Base-by-base conservation (phyloP, 345 rosid genomes). In the Citrus reticulata region DNA sequence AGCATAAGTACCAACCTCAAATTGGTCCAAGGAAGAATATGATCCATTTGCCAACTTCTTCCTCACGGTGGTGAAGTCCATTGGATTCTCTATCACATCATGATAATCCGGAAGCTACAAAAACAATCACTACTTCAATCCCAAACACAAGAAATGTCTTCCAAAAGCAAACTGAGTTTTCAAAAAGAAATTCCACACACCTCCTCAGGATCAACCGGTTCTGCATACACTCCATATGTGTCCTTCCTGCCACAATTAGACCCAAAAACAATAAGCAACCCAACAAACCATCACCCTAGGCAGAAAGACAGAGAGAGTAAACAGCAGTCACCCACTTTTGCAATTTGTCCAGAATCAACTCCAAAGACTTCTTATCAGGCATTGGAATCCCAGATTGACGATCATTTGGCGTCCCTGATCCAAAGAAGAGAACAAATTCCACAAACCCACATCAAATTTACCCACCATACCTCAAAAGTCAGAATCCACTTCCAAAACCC, bases 121-220 rank as follows among this genome's bases (percentile, higher is more conserved):
- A 82, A 68, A 81, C 70, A 55, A 78, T 4, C 40, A 71, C 34
- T 64, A 27, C 35, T 79, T 24, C 20, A 34, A 35, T 72, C 57
- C 46, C 25, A 10, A 22, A 76, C 46, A 77, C 29, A 81, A 67
- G 25, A 17, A 54, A 72, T 35, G 22, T 83, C 62, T 35, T 76
- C n/a, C 67, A 7, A 35, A 3, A 67, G 68, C 19, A 63, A 76
- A 67, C 35, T 63, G 55, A 17, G 68, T 24, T 29, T 42, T 49
- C 39, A 25, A 37, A 29, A 64, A 66, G 30, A 62, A 81, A 74
- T 35, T 72, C 54, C 72, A 73, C 79, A 60, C 70, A 93, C 98
- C 99, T 93, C 99, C 78, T 93, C 97, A 34, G 93, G 93, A 87
- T 95, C 97, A 86, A 92, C 99, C 0, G 97, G 98, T 76, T 95